These are phyloP conservation scores for Excoecaria agallocha DNA, from an alignment of 345 rosid genomes.

Conservation along the genomic window DNA sequence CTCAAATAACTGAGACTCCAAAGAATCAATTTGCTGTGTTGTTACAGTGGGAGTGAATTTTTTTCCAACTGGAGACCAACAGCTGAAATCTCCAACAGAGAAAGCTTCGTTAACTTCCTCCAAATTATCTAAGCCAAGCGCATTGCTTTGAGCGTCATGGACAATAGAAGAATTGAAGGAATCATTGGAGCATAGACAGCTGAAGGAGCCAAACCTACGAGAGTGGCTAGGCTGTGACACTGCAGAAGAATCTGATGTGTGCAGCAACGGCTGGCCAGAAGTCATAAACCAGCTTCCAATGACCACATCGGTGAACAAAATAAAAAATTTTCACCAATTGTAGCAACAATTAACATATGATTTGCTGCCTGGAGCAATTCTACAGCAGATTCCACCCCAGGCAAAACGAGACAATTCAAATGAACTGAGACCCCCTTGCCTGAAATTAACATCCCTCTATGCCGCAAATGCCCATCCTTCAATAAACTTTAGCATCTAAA, in stretches of 20 bases:
- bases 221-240: slow-evolving; percentile 14
- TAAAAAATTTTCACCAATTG: slow-evolving; percentile 8
- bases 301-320: slow-evolving; percentile 37
- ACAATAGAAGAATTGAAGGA: slow-evolving; percentile 26
- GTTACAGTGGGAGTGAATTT: slow-evolving; percentile 8
- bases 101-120: slow-evolving; percentile 9
- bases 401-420: slow-evolving; percentile 16
- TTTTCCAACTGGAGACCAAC: slow-evolving; percentile 13
- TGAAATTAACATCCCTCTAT: neutral
- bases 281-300: slow-evolving; percentile 55
- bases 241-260: slow-evolving; percentile 34
- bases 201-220: slow-evolving; percentile 27
- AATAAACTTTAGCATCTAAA: neutral
- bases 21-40: slow-evolving; percentile 31
- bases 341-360: neutral
- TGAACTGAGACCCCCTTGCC: neutral
- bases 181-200: slow-evolving; percentile 31
- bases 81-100: slow-evolving; percentile 15
- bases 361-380: slow-evolving; percentile 10
- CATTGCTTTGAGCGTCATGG: slow-evolving; percentile 24
- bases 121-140: slow-evolving; percentile 12
- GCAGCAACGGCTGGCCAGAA: slow-evolving; percentile 46
- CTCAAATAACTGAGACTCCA: slow-evolving; percentile 30
- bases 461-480: neutral
- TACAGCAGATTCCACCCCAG: neutral